These are phyloP conservation scores for Melanomma pulvis-pyrius DNA, from an alignment of 495 filamentous ascomycete genomes.

Conservation along the genomic window DNA sequence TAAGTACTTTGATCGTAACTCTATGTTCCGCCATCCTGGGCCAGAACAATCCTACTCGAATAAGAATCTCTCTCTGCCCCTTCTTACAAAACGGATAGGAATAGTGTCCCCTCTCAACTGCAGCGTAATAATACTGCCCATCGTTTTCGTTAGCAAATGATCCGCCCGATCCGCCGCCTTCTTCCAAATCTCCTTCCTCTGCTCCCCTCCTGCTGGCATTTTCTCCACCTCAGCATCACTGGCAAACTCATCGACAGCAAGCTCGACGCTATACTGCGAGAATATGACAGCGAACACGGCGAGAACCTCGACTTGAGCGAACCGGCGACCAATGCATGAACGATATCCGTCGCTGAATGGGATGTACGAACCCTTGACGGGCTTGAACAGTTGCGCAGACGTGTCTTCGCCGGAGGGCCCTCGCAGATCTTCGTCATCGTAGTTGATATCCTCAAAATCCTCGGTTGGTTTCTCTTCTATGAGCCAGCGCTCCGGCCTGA, in stretches of 20 bases:
- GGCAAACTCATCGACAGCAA: constrained; percentile 64
- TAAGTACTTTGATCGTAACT: neutral
- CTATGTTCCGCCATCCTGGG: neutral
- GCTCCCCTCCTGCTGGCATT: constrained; percentile 51
- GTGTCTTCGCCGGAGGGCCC: constrained; percentile 59
- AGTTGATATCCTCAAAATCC: constrained; percentile 49
- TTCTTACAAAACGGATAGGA: constrained; percentile 59
- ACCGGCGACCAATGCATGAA: constrained; percentile 69
- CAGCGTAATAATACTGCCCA: constrained; percentile 60
- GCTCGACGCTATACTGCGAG: constrained; percentile 64
- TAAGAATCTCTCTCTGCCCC: constrained; percentile 64
- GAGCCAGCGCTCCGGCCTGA: constrained; percentile 62
- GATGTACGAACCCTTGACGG: constrained; percentile 65
- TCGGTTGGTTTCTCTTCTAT: constrained; percentile 48
- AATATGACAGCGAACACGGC: constrained; percentile 70
- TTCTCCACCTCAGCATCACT: constrained; percentile 61
- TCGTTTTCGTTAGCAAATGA: constrained; percentile 51
- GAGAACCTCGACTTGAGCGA: constrained; percentile 76
- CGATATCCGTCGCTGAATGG: constrained; percentile 74
- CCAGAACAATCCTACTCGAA: constrained; percentile 27
- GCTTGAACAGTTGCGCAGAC: constrained; percentile 58
- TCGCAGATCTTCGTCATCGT: constrained; percentile 57
- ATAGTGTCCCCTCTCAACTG: constrained; percentile 62
- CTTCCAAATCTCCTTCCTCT: constrained; percentile 56
- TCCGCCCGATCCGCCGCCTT: constrained; percentile 56